Percentiles rank a stretch among this genome's conserved stretches.
Conservation (phyloP, 305 asterid species). For the Fraxinus paxiana region DNA sequence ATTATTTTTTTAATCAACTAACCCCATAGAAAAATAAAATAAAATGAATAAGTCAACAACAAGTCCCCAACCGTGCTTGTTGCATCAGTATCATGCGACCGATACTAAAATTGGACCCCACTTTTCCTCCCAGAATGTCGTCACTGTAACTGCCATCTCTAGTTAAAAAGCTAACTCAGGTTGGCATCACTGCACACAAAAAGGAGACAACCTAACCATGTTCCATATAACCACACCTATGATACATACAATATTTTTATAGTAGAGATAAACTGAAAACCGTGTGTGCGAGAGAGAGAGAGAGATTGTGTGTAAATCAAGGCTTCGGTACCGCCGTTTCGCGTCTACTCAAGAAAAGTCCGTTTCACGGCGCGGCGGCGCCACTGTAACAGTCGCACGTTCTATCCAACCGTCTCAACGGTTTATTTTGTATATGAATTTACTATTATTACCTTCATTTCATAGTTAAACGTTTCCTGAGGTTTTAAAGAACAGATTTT, state of each 20-base stretch:
- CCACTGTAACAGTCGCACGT: not conserved
- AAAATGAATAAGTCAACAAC: not conserved
- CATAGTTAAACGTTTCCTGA: constrained; percentile 5
- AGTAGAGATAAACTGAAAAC: not conserved
- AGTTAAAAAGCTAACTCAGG: constrained; percentile 25
- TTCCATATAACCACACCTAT: constrained; percentile 31
- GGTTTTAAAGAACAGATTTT: constrained; percentile 23
- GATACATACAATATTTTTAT: not conserved
- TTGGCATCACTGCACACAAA: constrained; percentile 33
- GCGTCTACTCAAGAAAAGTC: not conserved
- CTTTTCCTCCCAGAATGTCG: not conserved
- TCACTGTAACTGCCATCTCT: not conserved
- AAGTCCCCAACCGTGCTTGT: not conserved
- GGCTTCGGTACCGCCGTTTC: constrained; percentile 49
- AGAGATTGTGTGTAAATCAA: constrained; percentile 33
- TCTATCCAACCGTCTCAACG: not conserved
- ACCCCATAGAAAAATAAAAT: not conserved
- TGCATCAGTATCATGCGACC: not conserved
- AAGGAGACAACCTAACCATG: constrained; percentile 62
- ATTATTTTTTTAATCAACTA: not conserved
- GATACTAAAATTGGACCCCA: not conserved
- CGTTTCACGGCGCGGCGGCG: constrained; percentile 1
- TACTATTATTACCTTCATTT: not conserved
- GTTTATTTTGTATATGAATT: not conserved
- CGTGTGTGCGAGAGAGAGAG: constrained; percentile 23